Base-by-base conservation (phyloP, 2,329 filamentous ascomycete species). In the Scedosporium boydii region DNA sequence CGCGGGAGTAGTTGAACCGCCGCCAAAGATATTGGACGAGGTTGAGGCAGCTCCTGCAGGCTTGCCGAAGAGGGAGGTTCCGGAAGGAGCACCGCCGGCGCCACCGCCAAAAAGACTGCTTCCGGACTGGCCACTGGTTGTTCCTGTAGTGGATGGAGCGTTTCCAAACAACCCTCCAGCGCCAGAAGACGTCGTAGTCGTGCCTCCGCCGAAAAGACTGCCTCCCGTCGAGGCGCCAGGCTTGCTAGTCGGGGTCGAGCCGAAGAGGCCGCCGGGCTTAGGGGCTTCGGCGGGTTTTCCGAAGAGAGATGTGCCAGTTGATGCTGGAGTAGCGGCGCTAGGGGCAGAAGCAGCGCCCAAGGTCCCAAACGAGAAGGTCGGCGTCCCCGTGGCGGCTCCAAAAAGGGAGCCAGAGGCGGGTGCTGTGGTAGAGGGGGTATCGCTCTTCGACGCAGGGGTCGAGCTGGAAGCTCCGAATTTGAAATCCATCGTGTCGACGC, bases 321-420 rank as follows among this genome's bases (percentile, higher is more conserved):
- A 77, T 42, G 82, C 82, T 23, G 82, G 81, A 16, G 82, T 81
- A 42, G 82, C 84, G 2, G 81, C 84, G 18, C 82, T 84, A 61
- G 75, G 73, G 51, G 68, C 64, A n/a, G 68, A 63, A 41, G 67
- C 64, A 41, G 66, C 65, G 48, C 68, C 68, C 26, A 68, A 34
- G 21, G 66, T 68, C 42, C 74, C 75, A 64, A 82, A 82, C 9
- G 75, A 74, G 68, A 82, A 80, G 7, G 66, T 64, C 26, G 77
- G 67, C 2, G 59, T 44, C 5, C 59, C 59, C 1, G 42, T 55
- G 26, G 67, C 69, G 63, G 65, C 65, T 55, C 77, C 77, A 67
- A 82, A 81, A 7, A 80, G 66, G 21, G 71, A 68, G 14, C 74
- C 74, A 5, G 74, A 68, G 58, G 79, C 74, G 21, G 76, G 70